Evolutionary conservation across 2,329 filamentous ascomycete genomes (phyloP), one percentile per base, ranked within the genome.

Genomic region (Sarocladium brachiariae): DNA sequence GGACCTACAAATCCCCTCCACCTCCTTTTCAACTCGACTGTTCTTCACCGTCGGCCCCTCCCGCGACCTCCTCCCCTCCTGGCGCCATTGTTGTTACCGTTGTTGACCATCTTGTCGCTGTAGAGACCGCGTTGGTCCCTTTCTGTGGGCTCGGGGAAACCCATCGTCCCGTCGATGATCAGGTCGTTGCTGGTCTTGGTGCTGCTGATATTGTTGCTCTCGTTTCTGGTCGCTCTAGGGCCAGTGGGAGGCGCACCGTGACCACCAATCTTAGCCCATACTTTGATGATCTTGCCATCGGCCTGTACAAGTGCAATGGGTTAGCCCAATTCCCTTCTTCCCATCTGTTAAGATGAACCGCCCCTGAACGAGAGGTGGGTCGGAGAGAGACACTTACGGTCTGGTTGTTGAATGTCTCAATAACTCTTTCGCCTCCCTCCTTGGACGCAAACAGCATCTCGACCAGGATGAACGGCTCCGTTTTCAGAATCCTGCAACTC

Each of bases 381-480:
- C 39, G 47, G 33, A 21, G 21, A 8, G 16, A 39, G 10, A 21
- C 33, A 67, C 81, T 57, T 64, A 88, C 87, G 62, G 81, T 89
- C 70, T 89, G 84, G 63, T 86, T 83, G 67, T 93, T 84, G 66
- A 92, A 92, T 2, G 77, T 87, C 52, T 78, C 74, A 59, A 92
- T 85, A 16, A 90, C 85, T 34, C 77, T 78, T 58, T 92, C 83
- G 2, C 86, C 88, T 34, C 84, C 86, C 55, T 86, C 81, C 58
- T 79, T 82, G 52, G 81, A 83, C 55, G 82, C 76, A 61, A 92
- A 90, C 4, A 84, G 75, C 62, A 93, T 81, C 68, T 93, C 88
- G 19, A 85, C 86, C 61, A 90, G 83, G 49, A 93, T 81, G 3
- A 85, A 83, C 0, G 89, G 88, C 24, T 71, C 70, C 3, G 82